These are phyloP conservation scores for Fusarium hainanense DNA, from an alignment of 2,329 filamentous ascomycete genomes.

Conservation along the genomic window DNA sequence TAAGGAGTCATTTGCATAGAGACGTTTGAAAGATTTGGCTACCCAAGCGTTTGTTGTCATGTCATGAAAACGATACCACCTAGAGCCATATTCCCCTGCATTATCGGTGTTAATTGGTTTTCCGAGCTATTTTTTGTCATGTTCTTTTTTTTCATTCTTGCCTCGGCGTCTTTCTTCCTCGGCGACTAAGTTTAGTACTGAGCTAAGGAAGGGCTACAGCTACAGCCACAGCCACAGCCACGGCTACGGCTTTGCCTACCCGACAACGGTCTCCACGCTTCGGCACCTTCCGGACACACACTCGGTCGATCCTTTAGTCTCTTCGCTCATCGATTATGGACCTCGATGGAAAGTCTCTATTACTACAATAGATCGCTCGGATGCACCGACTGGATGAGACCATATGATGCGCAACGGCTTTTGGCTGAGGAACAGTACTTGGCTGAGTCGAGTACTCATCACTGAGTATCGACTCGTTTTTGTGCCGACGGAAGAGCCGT, in stretches of 20 bases:
- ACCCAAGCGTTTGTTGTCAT: slow-evolving; percentile 41
- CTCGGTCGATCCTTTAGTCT: slow-evolving; percentile 22
- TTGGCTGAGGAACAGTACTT: background rate
- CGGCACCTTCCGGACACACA: slow-evolving; percentile 23
- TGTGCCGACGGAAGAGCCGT: background rate
- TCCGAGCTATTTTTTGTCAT: slow-evolving; percentile 13
- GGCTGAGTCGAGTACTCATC: background rate
- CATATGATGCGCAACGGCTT: background rate
- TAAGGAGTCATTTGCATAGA: slow-evolving; percentile 47
- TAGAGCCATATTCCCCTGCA: slow-evolving; percentile 47
- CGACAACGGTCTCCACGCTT: slow-evolving; percentile 16
- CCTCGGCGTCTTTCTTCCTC: slow-evolving; percentile 1
- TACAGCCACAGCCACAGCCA: background rate
- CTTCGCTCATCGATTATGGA: slow-evolving; percentile 13
- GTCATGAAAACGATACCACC: slow-evolving; percentile 44
- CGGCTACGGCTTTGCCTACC: slow-evolving; percentile 6
- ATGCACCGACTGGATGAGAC: background rate
- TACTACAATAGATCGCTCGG: background rate
- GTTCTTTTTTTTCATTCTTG: slow-evolving; percentile 15
- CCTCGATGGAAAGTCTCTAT: background rate
- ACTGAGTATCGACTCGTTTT: background rate
- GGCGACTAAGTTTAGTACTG: background rate
- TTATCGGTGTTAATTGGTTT: slow-evolving; percentile 46
- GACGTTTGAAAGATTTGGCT: slow-evolving; percentile 44
- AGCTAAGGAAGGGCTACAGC: background rate